A percentile compares a stretch with the other conserved stretches of the same genome.
Conservation (phyloP, 169 alveolate genomes). For the Plasmodium reichenowi region DNA sequence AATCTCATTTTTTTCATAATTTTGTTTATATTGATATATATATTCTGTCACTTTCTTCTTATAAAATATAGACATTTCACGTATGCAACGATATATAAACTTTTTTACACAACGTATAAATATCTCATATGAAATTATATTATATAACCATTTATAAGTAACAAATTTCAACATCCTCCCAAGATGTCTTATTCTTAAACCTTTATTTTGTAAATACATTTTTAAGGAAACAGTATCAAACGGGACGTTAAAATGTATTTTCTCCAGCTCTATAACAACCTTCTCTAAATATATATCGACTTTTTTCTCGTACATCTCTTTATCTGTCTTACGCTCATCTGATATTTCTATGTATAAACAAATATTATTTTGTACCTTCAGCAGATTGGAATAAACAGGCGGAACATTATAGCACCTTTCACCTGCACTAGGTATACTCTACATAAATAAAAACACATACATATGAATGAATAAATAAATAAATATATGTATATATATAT, state of each 20-base stretch:
- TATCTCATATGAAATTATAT: conserved; percentile 30
- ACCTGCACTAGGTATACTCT: not conserved
- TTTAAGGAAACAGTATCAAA: conserved; percentile 51
- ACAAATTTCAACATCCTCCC: conserved; percentile 55
- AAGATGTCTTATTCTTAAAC: conserved; percentile 46
- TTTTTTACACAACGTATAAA: conserved; percentile 49
- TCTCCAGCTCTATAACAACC: conserved; percentile 44
- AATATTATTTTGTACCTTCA: conserved; percentile 14
- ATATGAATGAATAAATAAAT: not conserved
- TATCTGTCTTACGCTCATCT: not conserved
- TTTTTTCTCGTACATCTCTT: not conserved
- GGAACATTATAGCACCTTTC: not conserved
- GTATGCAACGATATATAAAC: conserved; percentile 1
- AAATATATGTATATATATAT: not conserved
- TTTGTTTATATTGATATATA: not conserved
- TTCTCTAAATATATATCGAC: conserved; percentile 18
- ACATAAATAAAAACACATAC: not conserved
- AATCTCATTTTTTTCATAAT: not conserved
- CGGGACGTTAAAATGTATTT: conserved; percentile 23
- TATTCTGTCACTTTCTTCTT: conserved; percentile 3
- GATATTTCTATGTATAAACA: conserved; percentile 14
- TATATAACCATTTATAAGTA: conserved; percentile 35
- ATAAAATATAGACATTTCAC: conserved; percentile 56
- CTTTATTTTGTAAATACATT: conserved; percentile 39
- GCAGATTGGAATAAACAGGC: conserved; percentile 7